phyloP scores from a whole-genome alignment of 129 eudicot species.

The Helianthus annuus region DNA sequence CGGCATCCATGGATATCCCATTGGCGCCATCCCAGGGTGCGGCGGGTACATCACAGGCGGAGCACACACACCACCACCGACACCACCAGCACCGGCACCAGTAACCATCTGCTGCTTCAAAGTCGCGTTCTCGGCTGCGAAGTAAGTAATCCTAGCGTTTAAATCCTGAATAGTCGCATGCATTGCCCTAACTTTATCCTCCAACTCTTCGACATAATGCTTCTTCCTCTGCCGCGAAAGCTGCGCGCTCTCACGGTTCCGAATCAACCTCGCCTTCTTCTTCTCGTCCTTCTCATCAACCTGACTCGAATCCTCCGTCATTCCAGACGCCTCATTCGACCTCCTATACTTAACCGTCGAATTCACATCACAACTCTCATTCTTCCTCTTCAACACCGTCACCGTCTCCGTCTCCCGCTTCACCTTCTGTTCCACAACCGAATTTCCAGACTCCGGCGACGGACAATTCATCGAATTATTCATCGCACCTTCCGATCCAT shows the following conservation, averaged over 20 bases:
- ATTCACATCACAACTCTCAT: slow-evolving; percentile 42
- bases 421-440: slow-evolving; percentile 60
- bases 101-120: slow-evolving; percentile 62
- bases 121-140: slow-evolving; percentile 76
- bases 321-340: slow-evolving; percentile 26
- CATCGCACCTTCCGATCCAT: slow-evolving; percentile 32
- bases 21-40: slow-evolving; percentile 58
- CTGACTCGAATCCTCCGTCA: slow-evolving; percentile 18
- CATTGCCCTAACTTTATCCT: slow-evolving; percentile 88
- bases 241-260: slow-evolving; percentile 93
- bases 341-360: slow-evolving; percentile 46
- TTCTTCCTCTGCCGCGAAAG: slow-evolving; percentile 93
- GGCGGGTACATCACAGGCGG: slow-evolving; percentile 70
- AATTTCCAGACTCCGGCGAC: slow-evolving; percentile 43
- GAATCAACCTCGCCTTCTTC: slow-evolving; percentile 78
- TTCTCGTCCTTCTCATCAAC: slow-evolving; percentile 60
- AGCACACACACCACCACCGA: slow-evolving; percentile 23
- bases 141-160: slow-evolving; percentile 58
- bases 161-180: slow-evolving; percentile 80
- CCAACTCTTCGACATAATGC: slow-evolving; percentile 89
- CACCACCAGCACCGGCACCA: slow-evolving; percentile 36
- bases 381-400: slow-evolving; percentile 66
- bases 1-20: slow-evolving; percentile 89
- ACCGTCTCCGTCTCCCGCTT: slow-evolving; percentile 39
- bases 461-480: slow-evolving; percentile 36